phyloP scores from a whole-genome alignment of 371 early-diverging fungal species.

The Saksenaea oblongispora region DNA sequence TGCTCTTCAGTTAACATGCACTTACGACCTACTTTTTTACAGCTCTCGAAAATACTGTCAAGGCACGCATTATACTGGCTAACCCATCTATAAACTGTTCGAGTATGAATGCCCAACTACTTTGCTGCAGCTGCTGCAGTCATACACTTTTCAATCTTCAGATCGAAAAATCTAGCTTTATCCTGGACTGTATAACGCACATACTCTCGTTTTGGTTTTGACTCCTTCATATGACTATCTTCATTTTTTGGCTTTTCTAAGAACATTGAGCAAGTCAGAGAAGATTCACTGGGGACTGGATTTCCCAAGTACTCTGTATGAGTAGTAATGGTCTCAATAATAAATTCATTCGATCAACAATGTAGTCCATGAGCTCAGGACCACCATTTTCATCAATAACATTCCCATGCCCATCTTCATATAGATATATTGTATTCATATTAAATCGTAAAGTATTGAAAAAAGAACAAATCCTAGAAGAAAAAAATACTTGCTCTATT shows the following conservation, averaged over 20 bases:
- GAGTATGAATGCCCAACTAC: slow-evolving; percentile 27
- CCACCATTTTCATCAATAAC: slow-evolving; percentile 18
- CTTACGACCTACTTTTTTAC: too few relatives aligned
- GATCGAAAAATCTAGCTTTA: too few relatives aligned
- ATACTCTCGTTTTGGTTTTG: background rate
- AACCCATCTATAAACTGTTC: slow-evolving; percentile 15
- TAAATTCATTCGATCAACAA: too few relatives aligned
- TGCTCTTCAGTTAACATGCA: too few relatives aligned
- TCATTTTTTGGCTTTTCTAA: slow-evolving; percentile 3
- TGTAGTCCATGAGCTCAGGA: slow-evolving; percentile 25
- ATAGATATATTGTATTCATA: slow-evolving; percentile 18
- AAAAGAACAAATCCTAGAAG: too few relatives aligned
- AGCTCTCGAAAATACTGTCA: slow-evolving; percentile 15
- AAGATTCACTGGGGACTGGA: background rate
- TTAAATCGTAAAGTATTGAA: background rate
- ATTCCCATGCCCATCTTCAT: slow-evolving; percentile 24
- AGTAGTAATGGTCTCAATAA: slow-evolving; percentile 11
- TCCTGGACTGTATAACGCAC: too few relatives aligned
- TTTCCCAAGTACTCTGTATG: slow-evolving; percentile 2
- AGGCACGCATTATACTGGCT: slow-evolving; percentile 7
- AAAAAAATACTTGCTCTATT: too few relatives aligned
- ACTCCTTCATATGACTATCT: slow-evolving; percentile 8
- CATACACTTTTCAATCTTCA: slow-evolving; percentile 12
- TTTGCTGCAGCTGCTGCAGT: slow-evolving; percentile 13
- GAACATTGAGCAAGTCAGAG: slow-evolving; percentile 5